phyloP scores from a whole-genome alignment of 805 yeast genomes.

The Brettanomyces custersianus region DNA sequence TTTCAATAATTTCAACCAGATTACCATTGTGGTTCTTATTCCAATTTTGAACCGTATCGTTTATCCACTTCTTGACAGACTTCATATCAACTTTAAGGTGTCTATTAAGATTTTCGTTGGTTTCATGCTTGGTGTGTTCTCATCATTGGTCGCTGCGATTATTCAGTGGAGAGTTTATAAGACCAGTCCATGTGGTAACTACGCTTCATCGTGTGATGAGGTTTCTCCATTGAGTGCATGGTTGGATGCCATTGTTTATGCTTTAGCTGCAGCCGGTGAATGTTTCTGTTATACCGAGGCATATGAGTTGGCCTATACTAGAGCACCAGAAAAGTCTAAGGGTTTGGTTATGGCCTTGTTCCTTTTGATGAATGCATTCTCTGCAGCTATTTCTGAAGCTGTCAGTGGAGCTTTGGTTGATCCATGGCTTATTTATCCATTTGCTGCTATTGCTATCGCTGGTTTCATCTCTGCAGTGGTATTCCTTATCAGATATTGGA shows the following conservation, averaged over 20 bases:
- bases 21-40: conserved; percentile 41
- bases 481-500: conserved; percentile 23
- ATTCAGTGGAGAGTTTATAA: conserved; percentile 39
- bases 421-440: conserved; percentile 35
- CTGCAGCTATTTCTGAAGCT: conserved; percentile 39
- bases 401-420: conserved; percentile 31
- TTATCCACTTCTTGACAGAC: conserved; percentile 39
- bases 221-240: conserved; percentile 27
- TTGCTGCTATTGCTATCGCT: conserved; percentile 30
- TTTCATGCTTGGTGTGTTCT: conserved; percentile 35
- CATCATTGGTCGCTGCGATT: conserved; percentile 42
- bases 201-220: conserved; percentile 29
- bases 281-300: conserved; percentile 43
- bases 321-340: conserved; percentile 44
- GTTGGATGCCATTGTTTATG: conserved; percentile 23
- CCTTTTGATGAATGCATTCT: conserved; percentile 32
- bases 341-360: conserved; percentile 41
- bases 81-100: conserved; percentile 34
- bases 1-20: conserved; percentile 45
- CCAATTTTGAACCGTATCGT: conserved; percentile 40
- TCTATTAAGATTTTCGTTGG: conserved; percentile 39
- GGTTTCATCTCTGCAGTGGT: conserved; percentile 26
- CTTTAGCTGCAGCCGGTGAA: conserved; percentile 40
- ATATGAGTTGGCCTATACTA: conserved; percentile 43
- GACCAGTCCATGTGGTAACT: conserved; percentile 43